Percentiles rank a stretch among this genome's conserved stretches.
phyloP scores from a whole-genome alignment of 371 early-diverging fungal genomes.

The Dentiscutata heterogama region DNA sequence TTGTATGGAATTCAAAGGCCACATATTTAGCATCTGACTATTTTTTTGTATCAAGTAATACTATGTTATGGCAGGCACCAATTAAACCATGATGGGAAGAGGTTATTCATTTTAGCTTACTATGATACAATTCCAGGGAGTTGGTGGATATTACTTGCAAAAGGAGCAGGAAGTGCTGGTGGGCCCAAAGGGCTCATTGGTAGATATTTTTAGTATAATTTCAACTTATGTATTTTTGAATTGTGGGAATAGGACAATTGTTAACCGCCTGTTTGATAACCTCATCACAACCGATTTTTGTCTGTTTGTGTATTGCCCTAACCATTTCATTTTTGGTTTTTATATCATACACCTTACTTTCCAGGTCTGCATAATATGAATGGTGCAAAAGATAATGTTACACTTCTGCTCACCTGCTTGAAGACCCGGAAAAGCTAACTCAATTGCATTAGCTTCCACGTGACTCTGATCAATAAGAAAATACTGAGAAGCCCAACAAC shows the following conservation, averaged over 20 bases:
- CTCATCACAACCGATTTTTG: constrained; percentile 40
- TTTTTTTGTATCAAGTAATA: constrained; percentile 5
- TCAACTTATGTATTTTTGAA: constrained; percentile 8
- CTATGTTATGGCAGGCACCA: neutral
- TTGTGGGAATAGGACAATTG: constrained; percentile 18
- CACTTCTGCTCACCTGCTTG: constrained; percentile 35
- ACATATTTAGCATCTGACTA: neutral
- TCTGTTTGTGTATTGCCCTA: constrained; percentile 43
- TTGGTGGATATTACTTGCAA: constrained; percentile 33
- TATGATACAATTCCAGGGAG: constrained; percentile 32
- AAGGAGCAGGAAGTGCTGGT: constrained; percentile 42
- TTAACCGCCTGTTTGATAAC: constrained; percentile 22
- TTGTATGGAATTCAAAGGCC: constrained; percentile 13
- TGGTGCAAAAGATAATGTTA: constrained; percentile 37
- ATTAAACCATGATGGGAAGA: constrained; percentile 27
- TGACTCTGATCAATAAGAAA: constrained; percentile 36
- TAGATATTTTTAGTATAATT: neutral
- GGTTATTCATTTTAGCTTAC: constrained; percentile 31
- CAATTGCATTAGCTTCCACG: constrained; percentile 23
- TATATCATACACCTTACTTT: constrained; percentile 32
- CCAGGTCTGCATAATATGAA: constrained; percentile 46
- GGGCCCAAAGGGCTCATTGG: constrained; percentile 39
- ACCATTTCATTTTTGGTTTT: constrained; percentile 29
- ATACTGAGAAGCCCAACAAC: constrained; percentile 36
- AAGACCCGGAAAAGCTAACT: constrained; percentile 25